These are phyloP conservation scores for Candida yuanshanica DNA, from an alignment of 805 yeast genomes.

Conservation along the genomic window DNA sequence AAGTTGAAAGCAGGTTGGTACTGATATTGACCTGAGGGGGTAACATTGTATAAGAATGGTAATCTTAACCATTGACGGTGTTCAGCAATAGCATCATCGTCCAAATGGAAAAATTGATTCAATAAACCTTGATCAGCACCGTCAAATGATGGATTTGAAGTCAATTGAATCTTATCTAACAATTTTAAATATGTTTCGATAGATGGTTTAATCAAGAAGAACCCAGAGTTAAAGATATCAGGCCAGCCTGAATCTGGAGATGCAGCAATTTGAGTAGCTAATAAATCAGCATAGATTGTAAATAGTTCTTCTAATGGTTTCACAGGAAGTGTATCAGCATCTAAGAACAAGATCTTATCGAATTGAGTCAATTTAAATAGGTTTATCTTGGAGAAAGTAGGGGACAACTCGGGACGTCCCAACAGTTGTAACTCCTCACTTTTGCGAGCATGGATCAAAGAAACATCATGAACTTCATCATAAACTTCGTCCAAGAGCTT, in stretches of 20 bases:
- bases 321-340: conserved; percentile 55
- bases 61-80: conserved; percentile 53
- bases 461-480: conserved; percentile 26
- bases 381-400: conserved; percentile 45
- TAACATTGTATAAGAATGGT: conserved; percentile 82
- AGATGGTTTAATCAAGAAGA: conserved; percentile 54
- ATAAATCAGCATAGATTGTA: conserved; percentile 12
- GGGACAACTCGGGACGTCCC: conserved; percentile 46
- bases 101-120: conserved; percentile 52
- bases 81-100: conserved; percentile 1
- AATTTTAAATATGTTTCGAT: conserved; percentile 36
- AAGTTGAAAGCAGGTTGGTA: conserved; percentile 63
- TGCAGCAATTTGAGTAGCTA: conserved; percentile 29
- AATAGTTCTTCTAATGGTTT: conserved; percentile 23
- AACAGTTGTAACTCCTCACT: conserved; percentile 27
- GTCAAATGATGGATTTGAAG: conserved; percentile 49
- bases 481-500: conserved; percentile 13
- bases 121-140: conserved; percentile 89
- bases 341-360: conserved; percentile 52
- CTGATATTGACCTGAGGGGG: conserved; percentile 63
- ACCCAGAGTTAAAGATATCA: conserved; percentile 77
- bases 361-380: conserved; percentile 40
- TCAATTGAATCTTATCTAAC: conserved; percentile 20
- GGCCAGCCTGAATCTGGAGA: conserved; percentile 87
- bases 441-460: conserved; percentile 15